Conservation (phyloP, 352 stramenopile species). For the Albugo laibachii region DNA sequence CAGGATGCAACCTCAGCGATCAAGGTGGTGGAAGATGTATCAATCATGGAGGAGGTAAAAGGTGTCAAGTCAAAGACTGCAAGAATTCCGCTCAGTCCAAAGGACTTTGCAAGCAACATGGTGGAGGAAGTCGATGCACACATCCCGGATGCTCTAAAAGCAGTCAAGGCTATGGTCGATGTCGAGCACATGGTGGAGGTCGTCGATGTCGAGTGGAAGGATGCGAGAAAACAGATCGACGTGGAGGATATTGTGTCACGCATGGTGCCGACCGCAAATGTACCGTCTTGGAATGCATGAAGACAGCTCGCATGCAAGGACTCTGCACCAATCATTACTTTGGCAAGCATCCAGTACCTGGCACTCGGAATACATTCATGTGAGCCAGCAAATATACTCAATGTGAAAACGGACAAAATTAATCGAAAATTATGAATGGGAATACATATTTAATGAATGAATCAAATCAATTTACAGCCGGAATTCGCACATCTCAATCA, state of each 20-base stretch:
- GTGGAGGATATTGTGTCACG: constrained; percentile 56
- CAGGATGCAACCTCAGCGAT: constrained; percentile 48
- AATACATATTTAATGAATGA: constrained; percentile 5
- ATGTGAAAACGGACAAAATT: constrained; percentile 1
- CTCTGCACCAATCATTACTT: constrained; percentile 78
- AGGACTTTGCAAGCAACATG: constrained; percentile 62
- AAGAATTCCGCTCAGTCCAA: constrained; percentile 72
- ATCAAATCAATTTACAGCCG: constrained; percentile 5
- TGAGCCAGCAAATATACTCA: background rate
- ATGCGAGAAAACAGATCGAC: constrained; percentile 70
- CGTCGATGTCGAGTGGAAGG: constrained; percentile 63
- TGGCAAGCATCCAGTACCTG: constrained; percentile 9
- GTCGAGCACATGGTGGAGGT: constrained; percentile 62
- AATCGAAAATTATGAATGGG: constrained; percentile 5
- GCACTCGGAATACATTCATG: too few species aligned
- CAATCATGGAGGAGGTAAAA: constrained; percentile 62
- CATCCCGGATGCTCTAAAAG: constrained; percentile 72
- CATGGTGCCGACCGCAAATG: constrained; percentile 74
- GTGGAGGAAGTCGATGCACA: constrained; percentile 54
- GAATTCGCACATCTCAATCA: constrained; percentile 12
- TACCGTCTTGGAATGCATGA: constrained; percentile 53
- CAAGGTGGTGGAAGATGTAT: constrained; percentile 68
- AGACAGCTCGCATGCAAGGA: constrained; percentile 61
- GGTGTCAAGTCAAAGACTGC: constrained; percentile 50
- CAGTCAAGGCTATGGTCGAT: constrained; percentile 64